Base-by-base conservation (phyloP, 371 early-diverging fungal species). In the Actinomucor elegans region DNA sequence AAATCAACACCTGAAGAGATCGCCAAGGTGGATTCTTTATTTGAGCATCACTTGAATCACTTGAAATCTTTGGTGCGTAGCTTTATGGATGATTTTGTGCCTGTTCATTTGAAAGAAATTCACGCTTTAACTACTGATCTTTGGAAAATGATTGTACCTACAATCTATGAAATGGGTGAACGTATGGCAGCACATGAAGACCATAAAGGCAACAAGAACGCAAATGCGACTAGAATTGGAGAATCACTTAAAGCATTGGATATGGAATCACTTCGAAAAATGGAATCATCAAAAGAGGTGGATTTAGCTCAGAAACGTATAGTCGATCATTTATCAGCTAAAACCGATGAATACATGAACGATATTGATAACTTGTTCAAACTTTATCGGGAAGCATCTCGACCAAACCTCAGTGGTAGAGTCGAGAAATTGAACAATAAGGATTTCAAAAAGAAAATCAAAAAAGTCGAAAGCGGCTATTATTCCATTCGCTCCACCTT, bases 361-460 rank as follows among this genome's bases (percentile, higher is more conserved):
- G 70, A 79, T 51, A 46, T 71, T 58, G 53, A 81, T 57, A 56
- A 60, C 43, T 33, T 83, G 7, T 62, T 79, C 49, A 78, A 74
- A 31, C 57, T 73, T 12, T 81, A 84, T 46, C 64, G 69, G 23
- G 79, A 79, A 47, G 61, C 70, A 5, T 63, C 72, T 1, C 61
- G 61, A 6, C 21, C 51, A 14, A 84, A 78, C 2, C 69, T 80
- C n/a, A 67, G 74, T 36, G 65, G 79, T 14, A 68, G 86, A 43
- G 63, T 84, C 10, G 89, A 85, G 17, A 82, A 72, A 37, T 74
- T 86, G 5, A 74, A 67, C 31, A 73, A 85, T 52, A 89, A 87
- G 61, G 90, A 89, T 20, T 81, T 87, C 52, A 73, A 83, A 33
- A 79, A 81, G 51, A 67, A 75, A 29, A 67, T 86, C 35, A 84